A percentile compares a stretch with the other conserved stretches of the same genome.
Evolutionary conservation across 306 rosid species (phyloP).

Genomic region (Sophora flavescens): DNA sequence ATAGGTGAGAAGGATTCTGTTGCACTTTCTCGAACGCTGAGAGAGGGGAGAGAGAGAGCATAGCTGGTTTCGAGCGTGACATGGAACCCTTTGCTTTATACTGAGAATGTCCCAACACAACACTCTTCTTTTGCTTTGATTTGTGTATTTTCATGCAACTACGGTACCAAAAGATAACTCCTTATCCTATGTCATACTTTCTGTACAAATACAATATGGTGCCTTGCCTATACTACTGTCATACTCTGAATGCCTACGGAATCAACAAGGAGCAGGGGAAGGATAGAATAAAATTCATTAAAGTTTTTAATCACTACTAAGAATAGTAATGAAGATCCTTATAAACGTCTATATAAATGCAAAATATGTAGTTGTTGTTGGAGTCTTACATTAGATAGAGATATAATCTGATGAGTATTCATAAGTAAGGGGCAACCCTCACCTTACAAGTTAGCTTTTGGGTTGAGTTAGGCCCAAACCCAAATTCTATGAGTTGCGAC

Average conservation of each 20-base stretch:
- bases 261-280: neutral
- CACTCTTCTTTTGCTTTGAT: constrained; percentile 58
- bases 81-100: constrained; percentile 61
- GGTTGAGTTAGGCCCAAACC: no score
- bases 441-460: no score
- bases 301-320: neutral
- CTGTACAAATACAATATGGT: constrained; percentile 44
- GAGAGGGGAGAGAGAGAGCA: constrained; percentile 33
- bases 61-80: constrained; percentile 65
- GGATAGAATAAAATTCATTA: neutral
- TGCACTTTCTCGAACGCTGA: constrained; percentile 53
- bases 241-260: neutral
- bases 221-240: constrained; percentile 31
- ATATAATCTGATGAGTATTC: no score
- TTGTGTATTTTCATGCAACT: constrained; percentile 65
- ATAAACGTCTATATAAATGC: neutral
- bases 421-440: no score
- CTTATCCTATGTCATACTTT: constrained; percentile 46
- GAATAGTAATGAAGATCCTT: neutral
- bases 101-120: constrained; percentile 54
- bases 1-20: constrained; percentile 63
- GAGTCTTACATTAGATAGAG: no score
- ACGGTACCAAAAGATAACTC: constrained; percentile 41
- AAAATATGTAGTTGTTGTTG: no score
- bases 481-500: no score